Evolutionary conservation across 306 rosid genomes (phyloP), one percentile per base, ranked within the genome.

Genomic region (Vigna radiata): DNA sequence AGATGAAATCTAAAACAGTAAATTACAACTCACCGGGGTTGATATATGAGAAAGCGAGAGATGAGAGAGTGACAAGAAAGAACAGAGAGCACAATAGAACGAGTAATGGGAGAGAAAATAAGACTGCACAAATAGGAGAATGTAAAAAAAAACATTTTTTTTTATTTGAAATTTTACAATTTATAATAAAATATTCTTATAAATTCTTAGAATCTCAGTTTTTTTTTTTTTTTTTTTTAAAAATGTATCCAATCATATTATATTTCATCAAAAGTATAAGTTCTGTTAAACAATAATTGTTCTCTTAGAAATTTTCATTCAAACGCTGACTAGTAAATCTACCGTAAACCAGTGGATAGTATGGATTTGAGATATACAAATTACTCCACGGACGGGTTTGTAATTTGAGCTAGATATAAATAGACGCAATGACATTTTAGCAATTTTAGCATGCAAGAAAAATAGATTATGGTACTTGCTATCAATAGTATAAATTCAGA

Each of bases 401-500:
- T n/a, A 27, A 11, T 23, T 29, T 29, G 33, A n/a, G 73, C 59
- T 29, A 25, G 27, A 58, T 46, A 77, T 13, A 17, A 27, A 76
- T 12, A 27, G 4, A 33, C 50, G 37, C 67, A 37, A 50, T 54
- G 53, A 27, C 56, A 58, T 25, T 37, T 55, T 37, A 10, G 78
- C 71, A 67, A 68, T 14, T 56, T 61, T 46, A 53, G 19, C 39
- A 65, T 66, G 52, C 46, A n/a, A 69, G 39, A 48, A 18, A 16
- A 73, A 63, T 39, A 12, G 11, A 47, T 47, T 23, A 72, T 27
- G 27, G 70, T 63, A 71, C 19, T 29, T 56, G 14, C 19, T 80
- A 68, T 16, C 68, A 52, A 5, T 19, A 80, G 29, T 47, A 58
- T 58, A 19, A 73, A 59, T 77, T 47, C 58, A 50, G 58, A 33